Evolutionary conservation across 2,329 filamentous ascomycete genomes (phyloP).

Genomic region (Blastomyces parvus): DNA sequence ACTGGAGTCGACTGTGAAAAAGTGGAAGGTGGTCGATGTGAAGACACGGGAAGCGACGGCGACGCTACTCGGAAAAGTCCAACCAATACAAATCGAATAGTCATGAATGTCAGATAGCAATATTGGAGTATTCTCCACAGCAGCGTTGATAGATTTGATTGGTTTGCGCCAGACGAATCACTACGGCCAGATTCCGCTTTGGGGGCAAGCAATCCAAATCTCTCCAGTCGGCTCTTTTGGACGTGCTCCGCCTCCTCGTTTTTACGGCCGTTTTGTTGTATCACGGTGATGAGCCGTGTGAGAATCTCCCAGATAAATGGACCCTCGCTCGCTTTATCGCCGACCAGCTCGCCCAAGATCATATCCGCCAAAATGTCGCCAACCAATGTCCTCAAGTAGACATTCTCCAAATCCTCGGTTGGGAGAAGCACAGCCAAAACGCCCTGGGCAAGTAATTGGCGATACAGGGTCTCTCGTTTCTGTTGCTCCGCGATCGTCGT

Average conservation of each 20-base stretch:
- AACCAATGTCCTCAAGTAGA: constrained; percentile 71
- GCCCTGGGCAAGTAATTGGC: constrained; percentile 76
- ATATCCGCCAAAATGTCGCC: constrained; percentile 83
- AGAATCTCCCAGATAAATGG: constrained; percentile 83
- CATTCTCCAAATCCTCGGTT: constrained; percentile 84
- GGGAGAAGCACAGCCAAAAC: constrained; percentile 75
- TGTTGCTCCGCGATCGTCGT: constrained; percentile 51
- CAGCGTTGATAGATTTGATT: constrained; percentile 30
- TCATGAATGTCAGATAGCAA: constrained; percentile 46
- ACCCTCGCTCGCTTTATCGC: constrained; percentile 71
- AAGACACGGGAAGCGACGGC: constrained; percentile 39
- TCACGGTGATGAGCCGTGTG: constrained; percentile 55
- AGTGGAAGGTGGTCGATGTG: constrained; percentile 17
- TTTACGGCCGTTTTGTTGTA: constrained; percentile 23
- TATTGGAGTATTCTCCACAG: constrained; percentile 47
- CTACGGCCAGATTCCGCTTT: constrained; percentile 20
- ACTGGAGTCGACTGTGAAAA: constrained; percentile 22
- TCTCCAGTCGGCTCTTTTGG: constrained; percentile 42
- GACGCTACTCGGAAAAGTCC: constrained; percentile 60
- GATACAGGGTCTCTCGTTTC: constrained; percentile 72
- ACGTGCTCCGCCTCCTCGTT: constrained; percentile 27
- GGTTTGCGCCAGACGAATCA: constrained; percentile 21
- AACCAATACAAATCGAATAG: constrained; percentile 55
- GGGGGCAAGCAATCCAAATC: constrained; percentile 46
- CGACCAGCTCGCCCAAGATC: constrained; percentile 72